Percentiles rank a stretch among this genome's conserved stretches.
These are phyloP conservation scores for Botrytis byssoidea DNA, from an alignment of 2,329 filamentous ascomycete genomes.

Conservation along the genomic window DNA sequence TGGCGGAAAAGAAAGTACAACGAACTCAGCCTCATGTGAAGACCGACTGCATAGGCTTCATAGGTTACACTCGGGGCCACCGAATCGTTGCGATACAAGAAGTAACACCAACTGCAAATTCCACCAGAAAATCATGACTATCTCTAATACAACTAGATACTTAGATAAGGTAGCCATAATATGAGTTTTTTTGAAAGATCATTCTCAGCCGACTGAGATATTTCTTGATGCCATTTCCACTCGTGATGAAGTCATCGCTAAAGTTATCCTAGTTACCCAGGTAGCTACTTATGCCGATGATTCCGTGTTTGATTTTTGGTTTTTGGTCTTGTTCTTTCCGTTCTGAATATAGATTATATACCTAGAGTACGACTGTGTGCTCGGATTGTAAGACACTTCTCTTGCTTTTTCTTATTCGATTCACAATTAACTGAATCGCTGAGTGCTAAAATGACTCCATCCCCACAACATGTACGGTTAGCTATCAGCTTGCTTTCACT, in stretches of 20 bases:
- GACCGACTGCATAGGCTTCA: not conserved
- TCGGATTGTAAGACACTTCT: not conserved
- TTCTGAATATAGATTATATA: not conserved
- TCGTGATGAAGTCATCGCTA: slow-evolving; percentile 13
- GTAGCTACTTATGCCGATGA: not conserved
- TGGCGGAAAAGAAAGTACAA: not conserved
- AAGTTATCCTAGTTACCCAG: not conserved
- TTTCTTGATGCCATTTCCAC: not conserved
- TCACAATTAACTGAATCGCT: not conserved
- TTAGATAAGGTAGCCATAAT: not conserved
- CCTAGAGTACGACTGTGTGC: not conserved
- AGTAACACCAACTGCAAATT: slow-evolving; percentile 8
- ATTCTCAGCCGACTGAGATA: not conserved
- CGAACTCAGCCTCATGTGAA: slow-evolving; percentile 11
- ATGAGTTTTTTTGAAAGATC: not conserved
- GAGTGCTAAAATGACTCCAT: not conserved
- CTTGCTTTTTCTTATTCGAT: not conserved
- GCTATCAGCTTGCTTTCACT: not conserved
- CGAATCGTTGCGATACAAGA: slow-evolving; percentile 6
- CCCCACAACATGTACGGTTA: not conserved
- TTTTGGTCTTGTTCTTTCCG: not conserved
- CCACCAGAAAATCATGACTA: not conserved
- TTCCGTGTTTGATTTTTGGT: not conserved
- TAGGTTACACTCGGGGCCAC: slow-evolving; percentile 9
- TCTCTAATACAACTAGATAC: no score